phyloP scores from a whole-genome alignment of 352 stramenopile genomes.

The Lagenidium giganteum region DNA sequence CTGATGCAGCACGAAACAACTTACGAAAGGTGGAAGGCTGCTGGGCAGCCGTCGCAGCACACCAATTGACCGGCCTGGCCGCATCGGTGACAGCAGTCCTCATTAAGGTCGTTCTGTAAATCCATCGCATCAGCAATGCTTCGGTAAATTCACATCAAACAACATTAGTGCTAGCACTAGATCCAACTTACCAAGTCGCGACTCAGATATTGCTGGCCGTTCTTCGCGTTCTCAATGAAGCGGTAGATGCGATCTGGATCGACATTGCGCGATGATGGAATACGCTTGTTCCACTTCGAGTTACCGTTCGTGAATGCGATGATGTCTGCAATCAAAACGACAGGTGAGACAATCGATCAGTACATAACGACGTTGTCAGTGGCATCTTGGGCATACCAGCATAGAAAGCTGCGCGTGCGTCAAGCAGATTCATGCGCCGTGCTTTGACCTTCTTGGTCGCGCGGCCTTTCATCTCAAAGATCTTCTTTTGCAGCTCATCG shows the following conservation, averaged over 20 bases:
- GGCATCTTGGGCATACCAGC: too few species aligned
- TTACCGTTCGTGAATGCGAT: conserved; percentile 38
- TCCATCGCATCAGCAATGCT: conserved; percentile 1
- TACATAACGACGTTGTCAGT: too few species aligned
- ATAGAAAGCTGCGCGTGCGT: conserved; percentile 33
- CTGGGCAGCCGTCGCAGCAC: conserved; percentile 66
- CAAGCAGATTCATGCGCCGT: conserved; percentile 35
- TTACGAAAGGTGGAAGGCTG: conserved; percentile 55
- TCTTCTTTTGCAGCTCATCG: conserved; percentile 8
- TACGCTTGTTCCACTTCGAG: conserved; percentile 55
- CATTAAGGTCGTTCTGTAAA: conserved; percentile 53
- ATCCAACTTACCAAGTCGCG: conserved; percentile 40
- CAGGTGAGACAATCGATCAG: too few species aligned
- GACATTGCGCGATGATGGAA: conserved; percentile 30
- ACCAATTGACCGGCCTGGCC: conserved; percentile 51
- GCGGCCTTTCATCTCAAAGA: not conserved
- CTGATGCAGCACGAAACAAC: not conserved
- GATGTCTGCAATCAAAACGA: too few species aligned
- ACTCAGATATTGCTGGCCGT: conserved; percentile 36
- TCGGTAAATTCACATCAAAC: too few species aligned
- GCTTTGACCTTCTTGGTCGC: conserved; percentile 20
- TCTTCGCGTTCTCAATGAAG: conserved; percentile 48
- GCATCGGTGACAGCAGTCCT: conserved; percentile 63
- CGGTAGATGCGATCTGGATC: conserved; percentile 46
- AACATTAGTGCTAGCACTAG: too few species aligned